Conservation (phyloP, 2,329 filamentous ascomycete genomes). For the Fusarium pilosicola region DNA sequence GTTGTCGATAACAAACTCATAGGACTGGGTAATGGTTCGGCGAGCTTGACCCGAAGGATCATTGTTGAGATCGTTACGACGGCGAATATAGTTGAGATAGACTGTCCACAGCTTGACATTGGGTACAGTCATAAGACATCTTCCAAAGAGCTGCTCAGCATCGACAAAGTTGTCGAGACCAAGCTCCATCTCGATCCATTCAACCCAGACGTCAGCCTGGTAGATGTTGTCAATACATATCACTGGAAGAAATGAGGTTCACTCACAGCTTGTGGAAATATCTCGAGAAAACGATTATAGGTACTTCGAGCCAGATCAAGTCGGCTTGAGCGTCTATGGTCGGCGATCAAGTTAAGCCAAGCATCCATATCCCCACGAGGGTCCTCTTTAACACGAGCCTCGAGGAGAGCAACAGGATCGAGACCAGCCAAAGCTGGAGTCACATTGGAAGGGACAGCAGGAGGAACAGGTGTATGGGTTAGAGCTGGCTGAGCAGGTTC, state of each 20-base stretch:
- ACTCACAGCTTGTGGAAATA: slow-evolving; percentile 93
- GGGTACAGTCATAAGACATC: slow-evolving; percentile 79
- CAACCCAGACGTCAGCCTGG: slow-evolving; percentile 91
- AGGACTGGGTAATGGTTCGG: slow-evolving; percentile 82
- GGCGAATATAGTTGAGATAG: slow-evolving; percentile 94
- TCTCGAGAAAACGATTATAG: slow-evolving; percentile 86
- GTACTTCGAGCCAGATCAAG: slow-evolving; percentile 81
- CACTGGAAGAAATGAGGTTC: not conserved
- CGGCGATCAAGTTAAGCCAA: slow-evolving; percentile 87
- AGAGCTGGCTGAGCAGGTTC: slow-evolving; percentile 35
- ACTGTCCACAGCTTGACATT: slow-evolving; percentile 91
- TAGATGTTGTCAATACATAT: slow-evolving; percentile 42
- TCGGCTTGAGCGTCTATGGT: slow-evolving; percentile 84
- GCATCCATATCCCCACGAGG: slow-evolving; percentile 92
- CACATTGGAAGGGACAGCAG: slow-evolving; percentile 45
- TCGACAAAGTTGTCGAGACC: slow-evolving; percentile 83
- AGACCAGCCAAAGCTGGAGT: slow-evolving; percentile 55
- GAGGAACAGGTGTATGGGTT: slow-evolving; percentile 25
- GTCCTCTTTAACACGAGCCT: slow-evolving; percentile 92
- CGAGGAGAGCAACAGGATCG: slow-evolving; percentile 81
- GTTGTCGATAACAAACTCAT: slow-evolving; percentile 90
- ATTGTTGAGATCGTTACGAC: slow-evolving; percentile 83
- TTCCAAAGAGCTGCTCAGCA: slow-evolving; percentile 85
- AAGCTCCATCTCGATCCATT: slow-evolving; percentile 89
- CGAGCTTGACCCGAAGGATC: slow-evolving; percentile 82